These are phyloP conservation scores for Lojkania enalia DNA, from an alignment of 2,329 filamentous ascomycete species.

Conservation along the genomic window DNA sequence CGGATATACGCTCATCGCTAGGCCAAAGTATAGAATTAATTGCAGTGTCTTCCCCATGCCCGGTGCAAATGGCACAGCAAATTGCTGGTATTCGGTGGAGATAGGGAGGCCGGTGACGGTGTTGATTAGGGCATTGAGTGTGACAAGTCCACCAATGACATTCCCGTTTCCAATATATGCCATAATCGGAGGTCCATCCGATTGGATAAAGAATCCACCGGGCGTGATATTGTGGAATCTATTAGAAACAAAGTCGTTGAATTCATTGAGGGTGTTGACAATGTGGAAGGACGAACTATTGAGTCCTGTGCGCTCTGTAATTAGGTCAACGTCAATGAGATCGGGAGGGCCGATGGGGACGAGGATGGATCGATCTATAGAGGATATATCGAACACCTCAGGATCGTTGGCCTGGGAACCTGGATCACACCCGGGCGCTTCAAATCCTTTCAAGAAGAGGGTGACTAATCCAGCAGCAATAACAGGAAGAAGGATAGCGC, in stretches of 20 bases:
- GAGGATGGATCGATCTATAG: conserved; percentile 26
- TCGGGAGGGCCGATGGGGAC: conserved; percentile 48
- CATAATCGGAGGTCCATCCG: conserved; percentile 64
- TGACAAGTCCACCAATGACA: conserved; percentile 69
- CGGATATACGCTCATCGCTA: conserved; percentile 77
- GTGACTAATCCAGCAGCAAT: conserved; percentile 78
- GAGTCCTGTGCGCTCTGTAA: conserved; percentile 35
- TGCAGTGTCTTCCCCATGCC: conserved; percentile 73
- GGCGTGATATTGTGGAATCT: conserved; percentile 71
- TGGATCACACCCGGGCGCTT: conserved; percentile 53
- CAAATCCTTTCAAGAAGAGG: conserved; percentile 68
- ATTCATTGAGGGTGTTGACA: conserved; percentile 68
- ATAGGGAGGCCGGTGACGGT: conserved; percentile 70
- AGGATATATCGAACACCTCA: conserved; percentile 31
- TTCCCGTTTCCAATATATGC: conserved; percentile 70
- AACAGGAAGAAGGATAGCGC: conserved; percentile 77
- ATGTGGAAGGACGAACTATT: conserved; percentile 47
- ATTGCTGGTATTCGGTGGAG: conserved; percentile 70
- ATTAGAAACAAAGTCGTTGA: conserved; percentile 65
- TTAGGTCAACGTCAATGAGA: conserved; percentile 31
- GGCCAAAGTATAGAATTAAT: conserved; percentile 77
- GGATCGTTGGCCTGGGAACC: conserved; percentile 40
- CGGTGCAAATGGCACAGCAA: conserved; percentile 73
- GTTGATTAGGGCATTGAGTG: conserved; percentile 89
- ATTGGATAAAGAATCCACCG: conserved; percentile 78